A percentile compares a stretch with the other conserved stretches of the same genome.
phyloP scores from a whole-genome alignment of 768 basidiomycete species.

The Aureoboletus auriporus region DNA sequence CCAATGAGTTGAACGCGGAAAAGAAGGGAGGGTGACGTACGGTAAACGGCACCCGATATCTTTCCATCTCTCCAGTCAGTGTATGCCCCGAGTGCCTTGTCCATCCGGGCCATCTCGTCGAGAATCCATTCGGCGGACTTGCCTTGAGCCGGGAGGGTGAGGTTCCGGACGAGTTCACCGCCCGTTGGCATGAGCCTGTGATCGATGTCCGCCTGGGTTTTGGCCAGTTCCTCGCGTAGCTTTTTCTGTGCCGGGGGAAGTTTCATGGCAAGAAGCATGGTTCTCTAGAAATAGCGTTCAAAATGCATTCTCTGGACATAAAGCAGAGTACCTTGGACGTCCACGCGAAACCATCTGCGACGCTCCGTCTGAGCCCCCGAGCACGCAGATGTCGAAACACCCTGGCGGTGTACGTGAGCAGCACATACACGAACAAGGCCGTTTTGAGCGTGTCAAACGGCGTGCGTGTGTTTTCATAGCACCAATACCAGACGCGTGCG shows the following conservation, averaged over 20 bases:
- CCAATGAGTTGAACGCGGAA: not conserved
- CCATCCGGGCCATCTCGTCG: slow-evolving; percentile 79
- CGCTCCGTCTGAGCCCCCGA: slow-evolving; percentile 28
- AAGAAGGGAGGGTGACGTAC: slow-evolving; percentile 39
- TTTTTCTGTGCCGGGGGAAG: slow-evolving; percentile 58
- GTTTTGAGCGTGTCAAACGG: slow-evolving; percentile 31
- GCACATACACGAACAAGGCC: slow-evolving; percentile 32
- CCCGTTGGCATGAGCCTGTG: slow-evolving; percentile 64
- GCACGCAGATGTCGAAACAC: slow-evolving; percentile 35
- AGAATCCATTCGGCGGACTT: slow-evolving; percentile 69
- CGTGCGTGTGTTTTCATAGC: slow-evolving; percentile 5
- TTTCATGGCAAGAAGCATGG: slow-evolving; percentile 54
- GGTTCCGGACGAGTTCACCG: slow-evolving; percentile 57
- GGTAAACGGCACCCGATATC: slow-evolving; percentile 83
- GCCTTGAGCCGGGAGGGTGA: slow-evolving; percentile 62
- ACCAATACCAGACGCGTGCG: slow-evolving; percentile 14
- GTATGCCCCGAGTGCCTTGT: slow-evolving; percentile 44
- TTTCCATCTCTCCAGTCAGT: slow-evolving; percentile 68
- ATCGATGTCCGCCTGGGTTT: slow-evolving; percentile 64
- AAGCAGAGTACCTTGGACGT: slow-evolving; percentile 18
- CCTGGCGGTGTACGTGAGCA: slow-evolving; percentile 23
- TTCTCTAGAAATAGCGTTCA: slow-evolving; percentile 34
- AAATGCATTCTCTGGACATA: too few relatives aligned
- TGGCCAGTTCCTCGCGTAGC: slow-evolving; percentile 58
- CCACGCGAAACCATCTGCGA: slow-evolving; percentile 27